phyloP scores from a whole-genome alignment of 805 yeast species.

The Candida taoyuanica region DNA sequence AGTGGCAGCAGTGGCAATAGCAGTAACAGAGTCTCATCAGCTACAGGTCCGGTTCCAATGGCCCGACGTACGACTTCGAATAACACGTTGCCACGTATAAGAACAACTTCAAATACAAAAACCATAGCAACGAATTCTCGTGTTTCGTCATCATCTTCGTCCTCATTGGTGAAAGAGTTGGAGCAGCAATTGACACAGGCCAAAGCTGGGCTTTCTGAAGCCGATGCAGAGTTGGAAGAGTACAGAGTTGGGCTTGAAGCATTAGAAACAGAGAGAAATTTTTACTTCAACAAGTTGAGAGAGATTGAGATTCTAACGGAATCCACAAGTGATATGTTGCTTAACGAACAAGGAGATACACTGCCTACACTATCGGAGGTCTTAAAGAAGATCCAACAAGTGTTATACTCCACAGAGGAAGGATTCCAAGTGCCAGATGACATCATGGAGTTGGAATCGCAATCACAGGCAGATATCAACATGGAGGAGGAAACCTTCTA shows the following conservation, averaged over 20 bases:
- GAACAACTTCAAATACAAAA: slow-evolving; percentile 5
- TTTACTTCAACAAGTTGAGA: slow-evolving; percentile 83
- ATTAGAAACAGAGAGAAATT: slow-evolving; percentile 78
- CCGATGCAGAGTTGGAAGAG: slow-evolving; percentile 51
- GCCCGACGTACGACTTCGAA: slow-evolving; percentile 12
- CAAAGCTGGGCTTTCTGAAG: slow-evolving; percentile 34
- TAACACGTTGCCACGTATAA: slow-evolving; percentile 12
- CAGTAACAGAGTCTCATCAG: slow-evolving; percentile 2
- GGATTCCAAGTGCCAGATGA: slow-evolving; percentile 68
- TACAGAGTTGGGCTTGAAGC: slow-evolving; percentile 57
- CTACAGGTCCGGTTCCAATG: slow-evolving; percentile 3
- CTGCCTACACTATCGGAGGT: slow-evolving; percentile 36
- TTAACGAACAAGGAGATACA: slow-evolving; percentile 28
- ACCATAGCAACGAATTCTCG: too few relatives aligned
- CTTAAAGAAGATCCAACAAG: slow-evolving; percentile 62
- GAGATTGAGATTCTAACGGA: slow-evolving; percentile 82
- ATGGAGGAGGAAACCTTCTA: slow-evolving; percentile 36
- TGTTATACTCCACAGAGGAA: slow-evolving; percentile 76
- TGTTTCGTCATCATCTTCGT: too few relatives aligned
- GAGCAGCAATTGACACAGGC: slow-evolving; percentile 47
- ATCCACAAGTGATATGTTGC: slow-evolving; percentile 51
- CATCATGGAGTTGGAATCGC: slow-evolving; percentile 16
- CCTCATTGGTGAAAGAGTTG: too few relatives aligned
- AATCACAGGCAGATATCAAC: slow-evolving; percentile 20
- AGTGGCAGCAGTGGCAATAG: too few relatives aligned